These are phyloP conservation scores for Didymella lethalis DNA, from an alignment of 2,329 filamentous ascomycete species.

Conservation along the genomic window DNA sequence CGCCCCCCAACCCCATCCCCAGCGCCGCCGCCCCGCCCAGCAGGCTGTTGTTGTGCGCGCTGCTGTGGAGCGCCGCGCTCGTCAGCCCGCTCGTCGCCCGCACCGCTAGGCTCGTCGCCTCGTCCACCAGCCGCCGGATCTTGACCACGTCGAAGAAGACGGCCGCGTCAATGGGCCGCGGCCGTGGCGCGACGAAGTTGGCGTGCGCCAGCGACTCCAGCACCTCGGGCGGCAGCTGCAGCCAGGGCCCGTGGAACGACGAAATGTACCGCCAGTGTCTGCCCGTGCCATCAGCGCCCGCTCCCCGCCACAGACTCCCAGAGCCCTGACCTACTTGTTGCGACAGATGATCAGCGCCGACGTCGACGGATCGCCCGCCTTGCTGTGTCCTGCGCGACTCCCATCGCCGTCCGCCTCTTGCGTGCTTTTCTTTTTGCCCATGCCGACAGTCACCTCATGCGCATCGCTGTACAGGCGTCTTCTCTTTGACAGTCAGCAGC, in stretches of 20 bases:
- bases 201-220: slow-evolving; percentile 80
- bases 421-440: slow-evolving; percentile 44
- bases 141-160: slow-evolving; percentile 86
- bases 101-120: slow-evolving; percentile 79
- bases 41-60: slow-evolving; percentile 58
- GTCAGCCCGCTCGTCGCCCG: slow-evolving; percentile 77
- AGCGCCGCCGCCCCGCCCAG: slow-evolving; percentile 12
- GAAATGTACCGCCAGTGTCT: slow-evolving; percentile 89
- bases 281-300: slow-evolving; percentile 17
- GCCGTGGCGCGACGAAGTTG: slow-evolving; percentile 79
- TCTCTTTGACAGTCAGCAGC: too few species aligned
- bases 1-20: slow-evolving; percentile 54
- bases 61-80: slow-evolving; percentile 68
- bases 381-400: background rate
- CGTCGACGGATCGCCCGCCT: slow-evolving; percentile 34
- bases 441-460: too few species aligned
- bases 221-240: slow-evolving; percentile 79
- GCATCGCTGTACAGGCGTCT: too few species aligned
- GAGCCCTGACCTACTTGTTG: slow-evolving; percentile 52
- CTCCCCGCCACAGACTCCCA: slow-evolving; percentile 10
- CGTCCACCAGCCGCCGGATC: slow-evolving; percentile 80
- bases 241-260: slow-evolving; percentile 83
- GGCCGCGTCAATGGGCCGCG: slow-evolving; percentile 78
- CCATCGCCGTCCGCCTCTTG: slow-evolving; percentile 2
- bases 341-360: slow-evolving; percentile 53